Evolutionary conservation across 192 early-diverging fungal species (phyloP), one percentile per base, ranked within the genome.

Genomic region (Kappamyces sp.): DNA sequence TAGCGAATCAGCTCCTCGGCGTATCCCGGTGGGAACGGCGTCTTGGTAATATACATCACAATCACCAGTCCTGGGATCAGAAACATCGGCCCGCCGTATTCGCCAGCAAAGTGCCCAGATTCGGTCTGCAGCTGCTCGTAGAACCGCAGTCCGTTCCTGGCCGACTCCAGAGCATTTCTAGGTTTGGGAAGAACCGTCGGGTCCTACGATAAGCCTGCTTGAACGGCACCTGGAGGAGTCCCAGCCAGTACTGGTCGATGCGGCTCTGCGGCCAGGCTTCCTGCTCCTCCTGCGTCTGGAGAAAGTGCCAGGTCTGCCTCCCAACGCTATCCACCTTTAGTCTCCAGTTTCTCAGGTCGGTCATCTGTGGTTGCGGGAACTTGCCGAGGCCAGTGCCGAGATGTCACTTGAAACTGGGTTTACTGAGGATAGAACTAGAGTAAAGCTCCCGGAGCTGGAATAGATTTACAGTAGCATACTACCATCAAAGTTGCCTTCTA

Each of bases 41-140:
- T 65, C 23, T 84, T 82, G 0, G 91, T 91, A 59, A 96, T 85
- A 67, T 96, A 92, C 76, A 89, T 86, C 47, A 86, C 71, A 54
- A 99, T 90, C 31, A 92, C 82, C 1, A 97, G 60, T 32, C 96
- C 96, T 10, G 93, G 93, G 35, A 93, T 83, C 43, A 97, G 69
- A 75, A 99, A 99, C 87, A 97, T 88, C 39, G 96, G 96, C 1
- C 96, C 96, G 60, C 91, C 94, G 74, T 96, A 97, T 55, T 92
- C 89, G 42, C 93, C 94, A 1, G 88, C 87, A 86, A 89, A 99
- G 76, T 96, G 93, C 3, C 96, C 96, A 62, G 94, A 92, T 38
- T 80, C 79, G 3, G 90, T 92, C 67, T 99, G 96, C 34, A 96
- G 78, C 15, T 75, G 73, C 58, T 82, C 77, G 66, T 85, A 92